A percentile compares a stretch with the other conserved stretches of the same genome.
These are phyloP conservation scores for Solanum boliviense DNA, from an alignment of 257 asterid species.

Conservation along the genomic window DNA sequence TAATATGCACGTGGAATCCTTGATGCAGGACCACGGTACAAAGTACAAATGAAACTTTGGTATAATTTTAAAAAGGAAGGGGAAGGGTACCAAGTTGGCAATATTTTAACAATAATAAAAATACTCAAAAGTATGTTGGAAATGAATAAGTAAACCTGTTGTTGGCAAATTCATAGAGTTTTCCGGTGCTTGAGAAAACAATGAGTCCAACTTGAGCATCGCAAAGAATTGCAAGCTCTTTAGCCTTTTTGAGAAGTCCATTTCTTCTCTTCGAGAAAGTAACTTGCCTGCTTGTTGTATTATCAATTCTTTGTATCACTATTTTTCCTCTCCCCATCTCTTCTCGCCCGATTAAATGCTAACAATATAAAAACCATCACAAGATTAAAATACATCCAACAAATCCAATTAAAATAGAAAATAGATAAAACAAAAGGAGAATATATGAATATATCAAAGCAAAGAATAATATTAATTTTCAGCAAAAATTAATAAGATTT, in stretches of 20 bases:
- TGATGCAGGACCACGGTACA: neutral
- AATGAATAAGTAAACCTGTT: slow-evolving; percentile 13
- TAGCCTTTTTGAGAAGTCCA: slow-evolving; percentile 46
- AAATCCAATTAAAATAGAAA: neutral
- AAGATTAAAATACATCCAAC: neutral
- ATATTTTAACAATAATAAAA: neutral
- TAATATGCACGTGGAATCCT: neutral
- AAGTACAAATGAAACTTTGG: neutral
- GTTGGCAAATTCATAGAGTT: slow-evolving; percentile 33
- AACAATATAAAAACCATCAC: neutral
- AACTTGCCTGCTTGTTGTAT: slow-evolving; percentile 39
- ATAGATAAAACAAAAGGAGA: neutral
- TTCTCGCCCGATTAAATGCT: too few relatives aligned
- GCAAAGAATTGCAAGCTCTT: slow-evolving; percentile 33
- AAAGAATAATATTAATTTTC: neutral
- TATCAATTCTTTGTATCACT: slow-evolving; percentile 38
- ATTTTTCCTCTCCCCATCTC: slow-evolving; percentile 41
- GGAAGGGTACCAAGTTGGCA: neutral
- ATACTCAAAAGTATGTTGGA: neutral
- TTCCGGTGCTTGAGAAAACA: slow-evolving; percentile 42
- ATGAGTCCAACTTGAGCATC: slow-evolving; percentile 47
- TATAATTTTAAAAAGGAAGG: neutral
- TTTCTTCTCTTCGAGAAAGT: slow-evolving; percentile 38
- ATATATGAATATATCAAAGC: neutral
- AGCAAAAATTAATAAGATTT: neutral